Evolutionary conservation across 1,284 basidiomycete species (phyloP).

Genomic region (Ustilago bromivora): DNA sequence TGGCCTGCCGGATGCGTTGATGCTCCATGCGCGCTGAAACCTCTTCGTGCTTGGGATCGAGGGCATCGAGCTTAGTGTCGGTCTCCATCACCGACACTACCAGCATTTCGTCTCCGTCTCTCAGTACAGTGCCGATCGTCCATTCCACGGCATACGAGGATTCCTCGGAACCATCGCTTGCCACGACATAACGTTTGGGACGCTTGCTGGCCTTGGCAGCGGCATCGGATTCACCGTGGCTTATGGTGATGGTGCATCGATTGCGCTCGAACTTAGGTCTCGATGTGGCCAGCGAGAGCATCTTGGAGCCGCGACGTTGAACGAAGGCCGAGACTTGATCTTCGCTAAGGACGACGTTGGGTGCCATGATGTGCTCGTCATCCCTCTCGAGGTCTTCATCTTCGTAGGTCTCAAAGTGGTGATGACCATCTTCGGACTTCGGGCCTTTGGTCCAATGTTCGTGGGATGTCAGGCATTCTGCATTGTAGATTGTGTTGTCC

Average conservation of each 20-base stretch:
- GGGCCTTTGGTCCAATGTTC: conserved; percentile 45
- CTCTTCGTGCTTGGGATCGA: conserved; percentile 74
- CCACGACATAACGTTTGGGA: conserved; percentile 83
- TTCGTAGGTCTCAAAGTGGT: conserved; percentile 47
- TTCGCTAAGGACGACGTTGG: conserved; percentile 50
- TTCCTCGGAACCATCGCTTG: conserved; percentile 87
- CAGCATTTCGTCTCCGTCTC: conserved; percentile 82
- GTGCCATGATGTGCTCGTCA: conserved; percentile 48
- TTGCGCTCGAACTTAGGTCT: conserved; percentile 88
- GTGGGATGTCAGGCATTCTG: conserved; percentile 59
- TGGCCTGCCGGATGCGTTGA: conserved; percentile 92
- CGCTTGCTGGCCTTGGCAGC: conserved; percentile 73
- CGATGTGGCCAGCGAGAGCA: conserved; percentile 37
- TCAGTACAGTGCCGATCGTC: conserved; percentile 91
- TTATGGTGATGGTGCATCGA: conserved; percentile 88
- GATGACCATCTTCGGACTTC: conserved; percentile 35
- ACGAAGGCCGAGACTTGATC: conserved; percentile 38
- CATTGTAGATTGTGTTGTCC: conserved; percentile 65
- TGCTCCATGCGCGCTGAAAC: conserved; percentile 80
- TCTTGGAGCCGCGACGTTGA: conserved; percentile 41
- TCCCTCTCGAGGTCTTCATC: conserved; percentile 40
- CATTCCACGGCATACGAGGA: conserved; percentile 66
- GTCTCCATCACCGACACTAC: conserved; percentile 89
- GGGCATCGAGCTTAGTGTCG: conserved; percentile 76
- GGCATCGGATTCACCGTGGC: conserved; percentile 73